Conservation (phyloP, 805 yeast genomes). For the Yamadazyma insecticola region DNA sequence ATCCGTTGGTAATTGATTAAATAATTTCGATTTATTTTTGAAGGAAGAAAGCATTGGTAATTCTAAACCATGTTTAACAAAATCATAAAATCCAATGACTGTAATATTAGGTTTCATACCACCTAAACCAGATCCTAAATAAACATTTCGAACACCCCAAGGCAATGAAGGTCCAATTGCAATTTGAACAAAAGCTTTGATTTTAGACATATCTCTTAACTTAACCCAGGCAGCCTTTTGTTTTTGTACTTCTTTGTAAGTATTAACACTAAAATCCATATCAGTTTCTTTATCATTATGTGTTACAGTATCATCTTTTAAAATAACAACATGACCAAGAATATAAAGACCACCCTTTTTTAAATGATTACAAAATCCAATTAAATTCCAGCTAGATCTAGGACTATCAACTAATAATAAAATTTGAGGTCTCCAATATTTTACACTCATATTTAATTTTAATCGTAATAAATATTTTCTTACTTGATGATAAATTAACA, state of each 20-base stretch:
- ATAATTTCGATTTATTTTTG: slow-evolving; percentile 14
- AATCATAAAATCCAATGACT: slow-evolving; percentile 83
- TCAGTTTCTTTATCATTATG: slow-evolving; percentile 41
- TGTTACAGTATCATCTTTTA: slow-evolving; percentile 33
- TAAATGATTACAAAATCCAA: slow-evolving; percentile 87
- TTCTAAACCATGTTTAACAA: slow-evolving; percentile 37
- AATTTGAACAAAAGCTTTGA: slow-evolving; percentile 93
- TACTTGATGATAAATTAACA: slow-evolving; percentile 93
- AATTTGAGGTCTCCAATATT: slow-evolving; percentile 98
- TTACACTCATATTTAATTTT: slow-evolving; percentile 83
- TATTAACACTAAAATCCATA: slow-evolving; percentile 28
- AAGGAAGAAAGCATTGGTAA: slow-evolving; percentile 21
- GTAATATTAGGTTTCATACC: slow-evolving; percentile 98
- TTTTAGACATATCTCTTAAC: slow-evolving; percentile 67
- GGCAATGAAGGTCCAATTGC: slow-evolving; percentile 81
- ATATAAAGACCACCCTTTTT: slow-evolving; percentile 94
- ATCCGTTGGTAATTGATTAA: slow-evolving; percentile 66
- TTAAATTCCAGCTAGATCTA: slow-evolving; percentile 84
- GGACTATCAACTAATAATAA: slow-evolving; percentile 87
- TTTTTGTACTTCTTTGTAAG: slow-evolving; percentile 62
- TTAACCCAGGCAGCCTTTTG: slow-evolving; percentile 83
- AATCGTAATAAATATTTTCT: slow-evolving; percentile 81
- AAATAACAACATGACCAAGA: slow-evolving; percentile 84
- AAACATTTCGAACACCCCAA: slow-evolving; percentile 95
- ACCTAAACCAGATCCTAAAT: slow-evolving; percentile 92